phyloP scores from a whole-genome alignment of 257 asterid genomes.

The Eucommia ulmoides region DNA sequence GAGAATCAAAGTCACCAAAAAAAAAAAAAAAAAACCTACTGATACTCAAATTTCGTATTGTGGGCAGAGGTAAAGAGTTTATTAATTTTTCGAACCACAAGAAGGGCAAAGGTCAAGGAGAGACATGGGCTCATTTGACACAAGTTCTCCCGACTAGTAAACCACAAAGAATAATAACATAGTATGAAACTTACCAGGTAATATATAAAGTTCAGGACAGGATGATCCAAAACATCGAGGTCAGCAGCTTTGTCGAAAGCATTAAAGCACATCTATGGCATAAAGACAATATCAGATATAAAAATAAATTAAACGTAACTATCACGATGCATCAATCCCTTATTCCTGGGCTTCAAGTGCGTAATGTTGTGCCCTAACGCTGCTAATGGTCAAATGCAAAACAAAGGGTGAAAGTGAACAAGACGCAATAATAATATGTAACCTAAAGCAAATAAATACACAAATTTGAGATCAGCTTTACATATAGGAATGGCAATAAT shows the following conservation, averaged over 20 bases:
- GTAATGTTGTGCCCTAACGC: too few species aligned
- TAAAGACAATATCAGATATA: constrained; percentile 6
- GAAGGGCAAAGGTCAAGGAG: not conserved
- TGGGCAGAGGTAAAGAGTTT: not conserved
- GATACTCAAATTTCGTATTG: constrained; percentile 2
- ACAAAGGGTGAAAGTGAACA: too few species aligned
- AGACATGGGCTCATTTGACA: not conserved
- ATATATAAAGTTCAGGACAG: constrained; percentile 61
- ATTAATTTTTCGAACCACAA: not conserved
- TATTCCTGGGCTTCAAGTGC: too few species aligned
- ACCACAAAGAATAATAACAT: not conserved
- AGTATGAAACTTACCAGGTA: constrained; percentile 49
- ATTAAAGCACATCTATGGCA: constrained; percentile 65
- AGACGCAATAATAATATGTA: too few species aligned
- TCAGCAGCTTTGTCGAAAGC: constrained; percentile 84
- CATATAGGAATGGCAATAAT: too few species aligned
- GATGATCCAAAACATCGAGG: constrained; percentile 86
- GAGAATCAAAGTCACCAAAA: not conserved
- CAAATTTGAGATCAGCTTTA: too few species aligned
- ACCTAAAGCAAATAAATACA: too few species aligned
- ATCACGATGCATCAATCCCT: not conserved
- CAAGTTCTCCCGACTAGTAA: not conserved
- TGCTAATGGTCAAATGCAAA: too few species aligned
- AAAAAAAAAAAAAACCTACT: not conserved
- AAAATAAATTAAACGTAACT: constrained; percentile 4